Conservation (phyloP, 1,284 basidiomycete species). For the Pyrrhoderma noxium region DNA sequence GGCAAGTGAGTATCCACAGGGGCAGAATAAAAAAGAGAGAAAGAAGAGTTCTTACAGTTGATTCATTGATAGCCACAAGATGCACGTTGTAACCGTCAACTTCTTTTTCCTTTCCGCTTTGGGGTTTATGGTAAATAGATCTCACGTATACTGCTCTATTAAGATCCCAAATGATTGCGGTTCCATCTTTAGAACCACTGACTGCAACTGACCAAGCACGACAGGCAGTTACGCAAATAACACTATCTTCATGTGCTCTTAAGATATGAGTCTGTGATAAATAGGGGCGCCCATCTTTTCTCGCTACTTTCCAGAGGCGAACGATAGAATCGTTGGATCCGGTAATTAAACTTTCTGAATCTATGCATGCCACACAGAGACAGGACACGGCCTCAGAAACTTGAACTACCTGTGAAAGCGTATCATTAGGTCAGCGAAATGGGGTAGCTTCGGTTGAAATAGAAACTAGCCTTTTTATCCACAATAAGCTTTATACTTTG, state of each 20-base stretch:
- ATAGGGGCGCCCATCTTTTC: slow-evolving; percentile 24
- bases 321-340: slow-evolving; percentile 73
- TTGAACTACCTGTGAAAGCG: slow-evolving; percentile 49
- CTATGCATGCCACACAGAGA: slow-evolving; percentile 72
- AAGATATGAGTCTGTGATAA: slow-evolving; percentile 63
- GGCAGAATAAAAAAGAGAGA: not conserved
- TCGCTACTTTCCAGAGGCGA: slow-evolving; percentile 65
- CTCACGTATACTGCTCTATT: slow-evolving; percentile 75
- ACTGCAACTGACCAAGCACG: slow-evolving; percentile 78
- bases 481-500: slow-evolving; percentile 49
- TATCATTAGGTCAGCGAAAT: not conserved
- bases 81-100: slow-evolving; percentile 41
- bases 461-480: slow-evolving; percentile 48
- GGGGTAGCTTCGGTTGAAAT: slow-evolving; percentile 13
- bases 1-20: not conserved
- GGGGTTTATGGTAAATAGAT: slow-evolving; percentile 56
- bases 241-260: slow-evolving; percentile 64
- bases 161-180: slow-evolving; percentile 86
- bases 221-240: slow-evolving; percentile 70
- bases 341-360: slow-evolving; percentile 63
- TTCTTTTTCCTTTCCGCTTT: slow-evolving; percentile 31
- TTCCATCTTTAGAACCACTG: slow-evolving; percentile 81
- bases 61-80: slow-evolving; percentile 76
- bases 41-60: slow-evolving; percentile 50
- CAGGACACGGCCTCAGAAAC: slow-evolving; percentile 69